Base-by-base conservation (phyloP, 441 rosid genomes). In the Pelargonium fulgidum region DNA sequence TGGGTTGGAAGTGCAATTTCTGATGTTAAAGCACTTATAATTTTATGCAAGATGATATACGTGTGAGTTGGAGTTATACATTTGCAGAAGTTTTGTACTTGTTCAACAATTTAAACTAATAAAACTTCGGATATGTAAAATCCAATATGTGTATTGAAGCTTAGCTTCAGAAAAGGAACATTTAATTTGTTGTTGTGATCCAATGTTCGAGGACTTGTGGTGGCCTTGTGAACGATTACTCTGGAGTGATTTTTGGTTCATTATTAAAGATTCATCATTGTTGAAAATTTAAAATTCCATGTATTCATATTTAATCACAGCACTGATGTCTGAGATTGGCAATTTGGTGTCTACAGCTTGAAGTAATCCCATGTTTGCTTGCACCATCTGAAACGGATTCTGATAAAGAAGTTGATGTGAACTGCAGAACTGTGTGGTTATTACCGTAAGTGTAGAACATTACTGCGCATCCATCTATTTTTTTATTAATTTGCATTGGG, bases 291-390 rank as follows among this genome's bases (percentile, higher is more conserved):
- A 17, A 56, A 56, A 56, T 17, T 7, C 10, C 62, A 17, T 7
- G 24, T 56, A 24, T 56, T 7, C 62, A 7, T 56, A 5, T 8
- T 19, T 56, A 19, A 56, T 56, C 9, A 17, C 24, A 17, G 24
- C 5, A 9, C 59, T 70, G 54, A 41, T 64, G 7, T 74, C 73
- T 80, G 70, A 76, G 56, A 73, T 77, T 73, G 56, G 48, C 36
- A 70, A 67, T 70, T 68, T 78, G 72, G 72, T 80, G 68, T 80
- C 71, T 74, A 69, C 99, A 91, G 99, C 89, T 91, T 58, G 85
- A 89, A 62, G 96, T 91, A 59, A 88, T 82, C 71, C 97, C 99
- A 45, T 91, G 87, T 79, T 81, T 93, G 81, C 92, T 93, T 75
- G 85, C 97, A 75, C 68, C 83, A 68, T 67, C 80, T 17, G 70